Base-by-base conservation (phyloP, 2,329 filamentous ascomycete species). In the Paecilomyces fulvus region DNA sequence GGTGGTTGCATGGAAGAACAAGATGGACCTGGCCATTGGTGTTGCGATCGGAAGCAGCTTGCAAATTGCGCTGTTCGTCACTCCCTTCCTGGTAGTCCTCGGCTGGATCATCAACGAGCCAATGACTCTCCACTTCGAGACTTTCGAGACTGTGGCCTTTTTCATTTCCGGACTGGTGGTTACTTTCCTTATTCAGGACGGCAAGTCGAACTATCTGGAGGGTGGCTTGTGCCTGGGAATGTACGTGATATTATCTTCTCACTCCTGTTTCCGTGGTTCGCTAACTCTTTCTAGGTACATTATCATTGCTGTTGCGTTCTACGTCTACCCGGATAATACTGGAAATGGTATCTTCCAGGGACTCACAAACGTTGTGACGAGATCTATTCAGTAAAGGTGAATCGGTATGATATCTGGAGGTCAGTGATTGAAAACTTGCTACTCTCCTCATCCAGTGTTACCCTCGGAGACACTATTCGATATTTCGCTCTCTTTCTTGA, bases 141-240 rank as follows among this genome's bases (percentile, higher is more conserved):
- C 82, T 2, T 89, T 91, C 65, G 86, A 90, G 75, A 90, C 88
- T 0, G 85, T 91, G 46, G 83, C 87, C 0, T 91, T 91, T 70
- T 88, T 87, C 56, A 79, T 91, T 54, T 88, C 86, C 9, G 86
- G 89, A 1, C 73, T 91, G 48, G 86, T 91, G 30, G 87, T 90
- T 31, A 89, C 75, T 8, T 56, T 91, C 84, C 72, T 88, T 2
- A 86, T 92, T 49, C 86, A 89, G 67, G 89, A 92, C 66, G 89
- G 89, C 65, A 89, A 88, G 72, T 89, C 85, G 12, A 94, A 92
- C 72, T 92, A 92, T 64, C 81, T 92, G 21, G 89, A 92, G 70
- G 89, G 89, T 49, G 87, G 87, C 51, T 88, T 92, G 83, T 80
- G 85, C 56, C 62, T 81, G 59, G 79, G 79, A 67, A 76, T 80